Evolutionary conservation across 768 basidiomycete genomes (phyloP).

Genomic region (Pisolithus marmoratus): DNA sequence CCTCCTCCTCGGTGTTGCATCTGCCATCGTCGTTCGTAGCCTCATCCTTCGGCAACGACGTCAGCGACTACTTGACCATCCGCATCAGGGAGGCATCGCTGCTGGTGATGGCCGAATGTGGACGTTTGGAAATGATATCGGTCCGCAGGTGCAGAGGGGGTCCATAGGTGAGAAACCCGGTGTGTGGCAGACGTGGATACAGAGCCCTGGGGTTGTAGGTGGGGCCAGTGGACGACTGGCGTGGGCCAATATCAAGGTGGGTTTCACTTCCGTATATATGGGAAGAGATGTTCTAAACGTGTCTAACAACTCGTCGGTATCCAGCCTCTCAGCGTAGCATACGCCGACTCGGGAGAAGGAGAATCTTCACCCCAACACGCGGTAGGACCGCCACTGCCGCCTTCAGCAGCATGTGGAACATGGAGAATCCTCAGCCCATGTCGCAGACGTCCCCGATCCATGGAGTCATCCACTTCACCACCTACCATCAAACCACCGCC

Average conservation of each 20-base stretch:
- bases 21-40: conserved; percentile 60
- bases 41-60: conserved; percentile 59
- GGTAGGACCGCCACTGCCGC: conserved; percentile 2
- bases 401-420: background rate
- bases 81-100: conserved; percentile 46
- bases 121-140: conserved; percentile 37
- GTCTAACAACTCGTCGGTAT: background rate
- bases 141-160: conserved; percentile 15
- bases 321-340: conserved; percentile 22
- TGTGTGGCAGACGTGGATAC: conserved; percentile 25
- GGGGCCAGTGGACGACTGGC: conserved; percentile 12
- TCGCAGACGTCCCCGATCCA: conserved; percentile 7
- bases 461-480: conserved; percentile 10
- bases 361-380: conserved; percentile 1
- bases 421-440: conserved; percentile 10
- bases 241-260: conserved; percentile 27
- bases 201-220: conserved; percentile 3
- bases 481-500: background rate
- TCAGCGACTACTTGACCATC: conserved; percentile 53
- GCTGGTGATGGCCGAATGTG: too few species aligned
- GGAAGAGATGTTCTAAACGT: background rate
- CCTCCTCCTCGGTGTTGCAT: conserved; percentile 61
- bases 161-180: conserved; percentile 27
- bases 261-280: background rate
- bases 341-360: conserved; percentile 4